Conservation (phyloP, 1,284 basidiomycete genomes). For the Austroboletus rostrupii region DNA sequence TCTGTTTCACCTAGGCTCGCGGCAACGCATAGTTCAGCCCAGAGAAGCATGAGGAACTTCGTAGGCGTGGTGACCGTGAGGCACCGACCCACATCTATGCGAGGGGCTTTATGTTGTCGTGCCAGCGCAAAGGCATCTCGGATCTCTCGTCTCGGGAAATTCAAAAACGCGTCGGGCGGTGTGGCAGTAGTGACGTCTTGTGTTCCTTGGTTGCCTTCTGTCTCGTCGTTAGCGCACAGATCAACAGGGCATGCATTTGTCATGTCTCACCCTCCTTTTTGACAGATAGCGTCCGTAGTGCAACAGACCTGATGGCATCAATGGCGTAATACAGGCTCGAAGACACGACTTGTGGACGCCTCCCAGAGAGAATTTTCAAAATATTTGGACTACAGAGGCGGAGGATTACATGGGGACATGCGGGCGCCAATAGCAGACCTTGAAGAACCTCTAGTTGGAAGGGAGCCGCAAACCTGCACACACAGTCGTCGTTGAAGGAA, state of each 20-base stretch:
- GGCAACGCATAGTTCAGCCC: conserved; percentile 53
- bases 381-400: conserved; percentile 59
- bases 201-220: conserved; percentile 15
- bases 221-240: background rate
- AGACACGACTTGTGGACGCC: conserved; percentile 29
- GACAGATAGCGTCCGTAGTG: conserved; percentile 41
- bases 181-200: conserved; percentile 14
- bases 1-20: conserved; percentile 56
- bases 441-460: conserved; percentile 62
- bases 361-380: conserved; percentile 46
- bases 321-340: conserved; percentile 36
- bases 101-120: conserved; percentile 55
- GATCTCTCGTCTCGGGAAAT: conserved; percentile 50
- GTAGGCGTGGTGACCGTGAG: conserved; percentile 52
- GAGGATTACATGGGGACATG: conserved; percentile 63
- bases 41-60: conserved; percentile 58
- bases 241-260: background rate
- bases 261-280: conserved; percentile 30
- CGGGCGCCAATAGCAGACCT: conserved; percentile 55
- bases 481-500: conserved; percentile 2
- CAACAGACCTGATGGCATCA: conserved; percentile 39
- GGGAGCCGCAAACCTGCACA: conserved; percentile 32
- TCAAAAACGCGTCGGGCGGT: conserved; percentile 33
- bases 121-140: conserved; percentile 51
- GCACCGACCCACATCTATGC: conserved; percentile 60